phyloP scores from a whole-genome alignment of 148 eudicot species.

The Rheum nobile region DNA sequence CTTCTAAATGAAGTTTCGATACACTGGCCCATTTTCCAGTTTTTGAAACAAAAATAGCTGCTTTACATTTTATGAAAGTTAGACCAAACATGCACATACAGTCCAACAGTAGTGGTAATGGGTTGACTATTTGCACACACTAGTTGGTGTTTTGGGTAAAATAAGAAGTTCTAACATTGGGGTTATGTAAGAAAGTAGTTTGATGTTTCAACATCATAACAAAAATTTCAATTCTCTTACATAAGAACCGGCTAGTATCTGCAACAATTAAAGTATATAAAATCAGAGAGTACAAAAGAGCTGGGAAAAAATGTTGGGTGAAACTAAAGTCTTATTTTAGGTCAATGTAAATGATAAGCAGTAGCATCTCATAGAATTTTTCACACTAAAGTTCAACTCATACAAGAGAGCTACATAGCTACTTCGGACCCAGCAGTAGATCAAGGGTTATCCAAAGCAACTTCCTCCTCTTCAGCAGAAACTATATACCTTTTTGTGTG shows the following conservation, averaged over 20 bases:
- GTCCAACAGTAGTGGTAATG: too few species aligned
- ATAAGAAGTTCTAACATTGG: not conserved
- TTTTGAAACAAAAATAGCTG: not conserved
- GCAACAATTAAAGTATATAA: not conserved
- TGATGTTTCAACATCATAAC: not conserved
- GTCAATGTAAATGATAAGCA: not conserved
- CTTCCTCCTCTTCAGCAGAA: not conserved
- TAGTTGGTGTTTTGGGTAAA: not conserved
- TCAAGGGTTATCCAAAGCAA: not conserved
- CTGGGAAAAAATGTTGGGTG: not conserved
- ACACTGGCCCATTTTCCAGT: not conserved
- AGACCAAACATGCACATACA: not conserved
- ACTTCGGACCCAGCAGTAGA: not conserved
- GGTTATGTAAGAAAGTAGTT: not conserved
- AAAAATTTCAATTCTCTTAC: not conserved
- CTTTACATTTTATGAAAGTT: not conserved
- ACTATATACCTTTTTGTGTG: not conserved
- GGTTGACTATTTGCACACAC: not conserved
- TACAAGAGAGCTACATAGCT: not conserved
- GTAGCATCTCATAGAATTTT: not conserved
- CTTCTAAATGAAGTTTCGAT: too few species aligned
- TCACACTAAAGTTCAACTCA: not conserved
- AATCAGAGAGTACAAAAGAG: not conserved
- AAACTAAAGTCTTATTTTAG: not conserved
- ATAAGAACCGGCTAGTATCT: not conserved